These are phyloP conservation scores for Rhododendron molle DNA, from an alignment of 148 eudicot species.

Conservation along the genomic window DNA sequence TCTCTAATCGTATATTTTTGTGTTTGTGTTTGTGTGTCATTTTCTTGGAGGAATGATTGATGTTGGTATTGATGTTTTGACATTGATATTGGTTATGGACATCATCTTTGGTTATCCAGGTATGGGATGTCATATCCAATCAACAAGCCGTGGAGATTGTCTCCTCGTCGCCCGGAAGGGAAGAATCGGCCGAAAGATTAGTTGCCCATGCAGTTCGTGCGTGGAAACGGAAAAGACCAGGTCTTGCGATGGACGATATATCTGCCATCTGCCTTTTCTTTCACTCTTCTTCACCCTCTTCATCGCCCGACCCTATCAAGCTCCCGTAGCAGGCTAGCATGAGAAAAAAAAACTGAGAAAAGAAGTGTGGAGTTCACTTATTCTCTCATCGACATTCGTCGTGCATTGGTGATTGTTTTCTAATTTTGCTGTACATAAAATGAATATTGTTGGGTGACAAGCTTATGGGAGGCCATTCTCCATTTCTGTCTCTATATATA, in stretches of 20 bases:
- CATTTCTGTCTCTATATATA: background rate
- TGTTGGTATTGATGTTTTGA: background rate
- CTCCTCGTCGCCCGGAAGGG: constrained; percentile 42
- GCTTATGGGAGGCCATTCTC: background rate
- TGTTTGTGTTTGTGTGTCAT: background rate
- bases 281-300: constrained; percentile 19
- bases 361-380: background rate
- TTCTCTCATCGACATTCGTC: background rate
- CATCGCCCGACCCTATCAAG: background rate
- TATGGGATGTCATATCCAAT: constrained; percentile 82
- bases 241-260: constrained; percentile 62
- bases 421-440: background rate
- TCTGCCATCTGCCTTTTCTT: constrained; percentile 74
- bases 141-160: constrained; percentile 74
- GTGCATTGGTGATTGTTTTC: background rate
- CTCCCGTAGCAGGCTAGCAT: background rate
- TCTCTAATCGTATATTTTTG: background rate
- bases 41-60: background rate
- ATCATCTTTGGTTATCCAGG: constrained; percentile 25
- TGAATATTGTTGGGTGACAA: background rate
- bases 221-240: constrained; percentile 58
- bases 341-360: background rate
- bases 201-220: constrained; percentile 57
- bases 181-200: constrained; percentile 62
- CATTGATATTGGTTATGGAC: background rate